Percentiles rank a stretch among this genome's conserved stretches.
Conservation (phyloP, 108 stramenopile genomes). For the Cyclotella choctawhatcheeana region DNA sequence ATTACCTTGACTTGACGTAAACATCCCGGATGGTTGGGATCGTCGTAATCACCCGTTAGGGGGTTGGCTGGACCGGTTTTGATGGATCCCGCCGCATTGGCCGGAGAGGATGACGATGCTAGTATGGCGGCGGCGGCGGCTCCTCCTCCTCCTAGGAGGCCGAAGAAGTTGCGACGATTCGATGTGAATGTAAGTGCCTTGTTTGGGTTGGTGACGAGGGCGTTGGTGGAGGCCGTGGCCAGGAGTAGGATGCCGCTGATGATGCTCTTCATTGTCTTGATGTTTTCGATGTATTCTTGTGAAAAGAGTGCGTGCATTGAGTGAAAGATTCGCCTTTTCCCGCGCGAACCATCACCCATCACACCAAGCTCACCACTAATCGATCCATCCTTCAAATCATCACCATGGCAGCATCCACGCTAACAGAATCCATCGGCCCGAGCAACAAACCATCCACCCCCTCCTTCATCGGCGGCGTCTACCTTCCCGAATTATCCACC, state of each 20-base stretch:
- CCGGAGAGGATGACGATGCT: no score
- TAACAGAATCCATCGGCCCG: neutral
- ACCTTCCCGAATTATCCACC: conserved; percentile 29
- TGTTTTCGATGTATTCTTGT: no score
- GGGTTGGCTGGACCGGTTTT: neutral
- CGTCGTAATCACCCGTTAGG: conserved; percentile 44
- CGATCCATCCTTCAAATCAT: no score
- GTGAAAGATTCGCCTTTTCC: no score
- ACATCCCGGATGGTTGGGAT: conserved; percentile 63
- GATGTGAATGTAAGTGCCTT: neutral
- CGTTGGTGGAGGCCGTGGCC: neutral
- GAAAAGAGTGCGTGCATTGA: no score
- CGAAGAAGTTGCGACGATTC: neutral
- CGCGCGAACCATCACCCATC: no score
- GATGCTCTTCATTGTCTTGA: neutral
- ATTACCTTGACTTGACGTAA: conserved; percentile 35
- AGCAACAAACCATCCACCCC: conserved; percentile 12
- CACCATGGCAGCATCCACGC: neutral
- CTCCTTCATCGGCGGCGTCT: conserved; percentile 32
- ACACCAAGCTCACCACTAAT: no score
- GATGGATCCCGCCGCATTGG: neutral
- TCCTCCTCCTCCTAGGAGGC: neutral
- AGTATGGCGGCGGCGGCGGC: neutral
- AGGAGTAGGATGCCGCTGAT: neutral
- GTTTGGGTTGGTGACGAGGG: neutral